Evolutionary conservation across 2,329 filamentous ascomycete genomes (phyloP), one percentile per base, ranked within the genome.

Genomic region (Tolypocladium pustulatum): DNA sequence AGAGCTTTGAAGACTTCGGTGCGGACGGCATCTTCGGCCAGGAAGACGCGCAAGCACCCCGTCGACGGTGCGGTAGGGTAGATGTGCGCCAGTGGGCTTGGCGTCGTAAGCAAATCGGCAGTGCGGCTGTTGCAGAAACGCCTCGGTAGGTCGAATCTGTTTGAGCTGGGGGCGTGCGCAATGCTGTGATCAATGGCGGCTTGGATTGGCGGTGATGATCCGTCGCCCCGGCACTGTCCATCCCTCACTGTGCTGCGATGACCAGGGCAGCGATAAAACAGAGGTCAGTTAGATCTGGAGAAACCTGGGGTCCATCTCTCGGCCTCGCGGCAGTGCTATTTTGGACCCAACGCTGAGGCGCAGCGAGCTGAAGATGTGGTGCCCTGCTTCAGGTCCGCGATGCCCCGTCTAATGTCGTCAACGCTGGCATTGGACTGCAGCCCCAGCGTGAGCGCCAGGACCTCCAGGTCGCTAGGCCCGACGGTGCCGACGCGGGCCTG

Each of bases 401-500:
- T 74, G 30, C 69, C 66, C 49, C 66, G 65, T 53, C 66, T 65
- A 15, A 75, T 66, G n/a, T 75, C 69, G 25, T 69, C 67, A 7
- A 75, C 60, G 22, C 70, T 70, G 3, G 72, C 72, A 58, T 73
- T 73, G 5, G 62, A 59, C 55, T 68, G 64, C 17, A 75, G 55
- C 0, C 73, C 73, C 22, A 75, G 64, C 2, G 69, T 65, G 25
- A 65, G 62, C 8, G 73, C 72, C 9, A 75, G 64, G 7, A 71
- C 62, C 61, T 73, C 73, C 2, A 75, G 66, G 41, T 72, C 70
- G 57, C 68, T 67, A 1, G 62, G 57, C 20, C 63, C 68, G n/a
- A 65, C 52, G 8, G 57, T 52, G 49, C 30, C 49, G 30, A 53
- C 15, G 17, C 49, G 49, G 30, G 30, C 49, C 20, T 22, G 30